These are phyloP conservation scores for Heritiera fomes DNA, from an alignment of 345 rosid genomes.

Conservation along the genomic window DNA sequence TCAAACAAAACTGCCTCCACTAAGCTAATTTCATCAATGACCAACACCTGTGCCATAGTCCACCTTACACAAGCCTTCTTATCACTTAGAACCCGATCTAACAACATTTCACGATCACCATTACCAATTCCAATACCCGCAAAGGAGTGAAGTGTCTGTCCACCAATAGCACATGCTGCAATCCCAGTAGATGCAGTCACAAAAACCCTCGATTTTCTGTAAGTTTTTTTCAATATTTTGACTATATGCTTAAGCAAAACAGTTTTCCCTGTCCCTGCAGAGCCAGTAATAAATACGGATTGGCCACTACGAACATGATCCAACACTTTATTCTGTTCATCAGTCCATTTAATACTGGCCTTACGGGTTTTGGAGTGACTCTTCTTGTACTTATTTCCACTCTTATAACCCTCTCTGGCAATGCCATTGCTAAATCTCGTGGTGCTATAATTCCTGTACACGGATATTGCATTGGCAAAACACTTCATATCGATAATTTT, in stretches of 20 bases:
- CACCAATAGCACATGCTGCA: constrained; percentile 39
- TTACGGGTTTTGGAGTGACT: background rate
- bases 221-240: constrained; percentile 10
- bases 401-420: background rate
- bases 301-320: constrained; percentile 20
- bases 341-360: constrained; percentile 29
- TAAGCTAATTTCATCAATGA: constrained; percentile 43
- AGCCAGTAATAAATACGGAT: constrained; percentile 39
- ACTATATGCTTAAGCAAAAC: constrained; percentile 24
- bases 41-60: constrained; percentile 33
- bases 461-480: constrained; percentile 17
- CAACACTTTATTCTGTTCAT: constrained; percentile 36
- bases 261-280: constrained; percentile 46
- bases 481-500: constrained; percentile 21
- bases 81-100: constrained; percentile 23
- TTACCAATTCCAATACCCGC: constrained; percentile 27
- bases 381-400: constrained; percentile 6
- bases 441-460: constrained; percentile 27
- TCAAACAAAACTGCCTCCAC: constrained; percentile 32
- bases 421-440: background rate
- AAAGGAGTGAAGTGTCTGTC: constrained; percentile 42
- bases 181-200: constrained; percentile 46
- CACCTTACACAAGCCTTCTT: constrained; percentile 33
- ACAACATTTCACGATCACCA: constrained; percentile 6
- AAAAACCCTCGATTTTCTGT: constrained; percentile 29